Base-by-base conservation (phyloP, 2,329 filamentous ascomycete species). In the Fusarium sp. region DNA sequence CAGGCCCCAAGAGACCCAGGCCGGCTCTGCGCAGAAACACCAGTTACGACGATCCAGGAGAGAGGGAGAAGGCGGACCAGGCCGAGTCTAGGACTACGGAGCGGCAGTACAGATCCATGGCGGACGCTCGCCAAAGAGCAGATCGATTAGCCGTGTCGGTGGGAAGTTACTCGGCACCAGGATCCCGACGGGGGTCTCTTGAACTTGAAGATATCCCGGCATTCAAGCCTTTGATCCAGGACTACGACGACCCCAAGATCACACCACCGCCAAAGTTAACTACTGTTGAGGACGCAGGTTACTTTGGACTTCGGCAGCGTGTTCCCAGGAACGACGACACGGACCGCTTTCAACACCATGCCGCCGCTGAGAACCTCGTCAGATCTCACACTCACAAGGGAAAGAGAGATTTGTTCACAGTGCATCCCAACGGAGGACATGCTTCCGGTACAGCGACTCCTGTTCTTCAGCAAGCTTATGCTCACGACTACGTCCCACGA, bases 401-500 rank as follows among this genome's bases (percentile, higher is more conserved):
- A 39, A 75, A 72, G 56, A 71, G 56, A 23, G 74, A 78, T 56
- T 58, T 80, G 14, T 78, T 77, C 64, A 72, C 75, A 20, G 69
- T 72, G 11, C 72, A 68, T 23, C 59, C 68, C 19, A 59, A 62
- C 9, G 74, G 70, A n/a, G 74, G 70, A 15, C 56, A 50, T 11
- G 65, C 71, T 17, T 81, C 80, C 34, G 78, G 80, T 42, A 78
- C 77, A 10, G 74, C 73, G 7, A 81, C 79, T 3, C 79, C 80
- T 1, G 68, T 77, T 11, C 65, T 74, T 19, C 82, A 86, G 42
- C 82, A 85, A 21, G 85, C 87, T 42, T 84, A 87, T 56, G 73
- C 72, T 15, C 76, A 80, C 44, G 79, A 81, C 55, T 92, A 92
- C 73, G 86, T 92, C 19, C 88, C 89, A 43, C 83, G 84, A 40